Evolutionary conservation across 306 rosid genomes (phyloP), one percentile per base, ranked within the genome.

Genomic region (Senna tora): DNA sequence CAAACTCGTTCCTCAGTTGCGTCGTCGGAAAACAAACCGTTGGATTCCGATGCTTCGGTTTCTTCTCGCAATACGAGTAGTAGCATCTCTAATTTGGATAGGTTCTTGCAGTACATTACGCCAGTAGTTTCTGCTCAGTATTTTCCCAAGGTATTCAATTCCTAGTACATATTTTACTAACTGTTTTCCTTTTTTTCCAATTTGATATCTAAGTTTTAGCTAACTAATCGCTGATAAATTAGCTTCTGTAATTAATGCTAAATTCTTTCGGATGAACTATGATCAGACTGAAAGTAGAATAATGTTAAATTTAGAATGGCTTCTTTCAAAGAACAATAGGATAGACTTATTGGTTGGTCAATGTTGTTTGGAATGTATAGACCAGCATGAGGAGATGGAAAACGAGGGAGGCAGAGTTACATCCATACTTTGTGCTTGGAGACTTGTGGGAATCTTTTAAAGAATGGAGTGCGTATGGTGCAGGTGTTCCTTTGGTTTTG

Each of bases 391-490:
- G 71, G 84, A 81, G 85, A 56, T 88, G 96, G 96, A 88, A 84
- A 68, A 42, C 68, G 7, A 75, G 64, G 56, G 84, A 84, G 60
- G 59, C 80, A 0, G 89, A 86, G 64, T 75, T 81, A n/a, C 85
- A 74, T 74, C 96, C 96, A 0, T 88, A 87, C 81, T 92, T 85
- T 79, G 82, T 88, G 74, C 98, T 92, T 30, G 91, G 96, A 25
- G 98, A 92, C 71, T 78, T 92, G 61, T 92, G 95, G 98, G 96
- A 88, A 20, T 88, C 96, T 7, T 92, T 83, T 68, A 86, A 84
- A 79, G 98, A 92, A 67, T 90, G 96, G 96, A 92, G 98, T 60
- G 96, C 92, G 5, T 92, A 86, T 52, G 98, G 98, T 21, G 90
- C 89, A 0, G 98, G 95, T 59, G 96, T 90, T 17, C 96, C 98